These are phyloP conservation scores for Ascosphaera aggregata DNA, from an alignment of 2,329 filamentous ascomycete species.

Conservation along the genomic window DNA sequence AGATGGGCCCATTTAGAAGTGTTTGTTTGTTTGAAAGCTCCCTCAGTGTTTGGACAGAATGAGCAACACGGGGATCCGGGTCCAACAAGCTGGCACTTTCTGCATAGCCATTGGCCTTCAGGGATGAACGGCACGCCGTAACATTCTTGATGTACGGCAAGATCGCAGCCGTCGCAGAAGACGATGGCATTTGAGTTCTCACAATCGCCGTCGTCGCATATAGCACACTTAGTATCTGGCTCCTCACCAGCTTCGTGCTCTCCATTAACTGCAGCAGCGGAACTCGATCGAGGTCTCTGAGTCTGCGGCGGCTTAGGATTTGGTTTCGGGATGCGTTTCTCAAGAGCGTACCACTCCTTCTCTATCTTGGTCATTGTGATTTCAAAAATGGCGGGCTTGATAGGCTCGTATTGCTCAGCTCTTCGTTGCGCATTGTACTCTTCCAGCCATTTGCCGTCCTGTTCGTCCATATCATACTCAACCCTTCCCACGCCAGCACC, in stretches of 20 bases:
- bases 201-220: constrained; percentile 97
- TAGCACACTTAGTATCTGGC: constrained; percentile 89
- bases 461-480: constrained; percentile 99
- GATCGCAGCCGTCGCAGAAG: constrained; percentile 92
- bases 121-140: constrained; percentile 98
- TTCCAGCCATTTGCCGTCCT: constrained; percentile 91
- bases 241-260: constrained; percentile 66
- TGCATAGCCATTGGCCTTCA: constrained; percentile 93
- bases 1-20: constrained; percentile 93
- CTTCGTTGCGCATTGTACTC: constrained; percentile 58
- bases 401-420: constrained; percentile 49
- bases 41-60: constrained; percentile 93
- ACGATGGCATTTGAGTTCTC: constrained; percentile 99
- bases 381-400: constrained; percentile 87
- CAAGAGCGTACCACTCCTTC: constrained; percentile 91
- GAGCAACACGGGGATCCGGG: constrained; percentile 87
- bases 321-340: constrained; percentile 90
- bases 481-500: constrained; percentile 48
- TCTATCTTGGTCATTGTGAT: constrained; percentile 98
- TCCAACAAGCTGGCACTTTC: constrained; percentile 89
- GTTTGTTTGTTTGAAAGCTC: constrained; percentile 95
- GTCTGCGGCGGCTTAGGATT: constrained; percentile 93
- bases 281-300: constrained; percentile 76
- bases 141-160: constrained; percentile 95
- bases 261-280: constrained; percentile 84